phyloP scores from a whole-genome alignment of 1,284 basidiomycete species.

The Melampsora larici-populina region DNA sequence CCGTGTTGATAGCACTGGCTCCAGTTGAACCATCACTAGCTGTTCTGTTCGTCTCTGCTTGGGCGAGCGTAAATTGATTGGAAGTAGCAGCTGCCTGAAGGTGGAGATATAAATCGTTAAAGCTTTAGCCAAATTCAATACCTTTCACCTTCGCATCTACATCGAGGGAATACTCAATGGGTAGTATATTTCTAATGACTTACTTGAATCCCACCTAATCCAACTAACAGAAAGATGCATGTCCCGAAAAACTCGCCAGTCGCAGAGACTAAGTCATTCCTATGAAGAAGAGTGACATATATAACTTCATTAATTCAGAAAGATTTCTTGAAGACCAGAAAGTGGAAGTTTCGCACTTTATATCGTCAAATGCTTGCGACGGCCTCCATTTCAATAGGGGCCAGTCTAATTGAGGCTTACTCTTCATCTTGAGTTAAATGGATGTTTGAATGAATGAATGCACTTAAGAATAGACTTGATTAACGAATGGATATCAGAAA shows the following conservation, averaged over 20 bases:
- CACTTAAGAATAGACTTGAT: too few relatives aligned
- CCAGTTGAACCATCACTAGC: not conserved
- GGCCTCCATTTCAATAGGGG: too few relatives aligned
- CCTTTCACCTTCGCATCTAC: too few relatives aligned
- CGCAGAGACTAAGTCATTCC: constrained; percentile 34
- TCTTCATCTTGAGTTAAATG: too few relatives aligned
- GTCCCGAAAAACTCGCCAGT: constrained; percentile 38
- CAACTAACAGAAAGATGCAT: constrained; percentile 31
- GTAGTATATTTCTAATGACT: not conserved
- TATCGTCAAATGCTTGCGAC: too few relatives aligned
- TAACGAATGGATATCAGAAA: too few relatives aligned
- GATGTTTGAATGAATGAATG: too few relatives aligned
- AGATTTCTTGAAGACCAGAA: not conserved
- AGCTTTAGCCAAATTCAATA: too few relatives aligned
- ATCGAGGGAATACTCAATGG: not conserved
- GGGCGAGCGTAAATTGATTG: not conserved
- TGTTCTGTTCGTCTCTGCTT: not conserved
- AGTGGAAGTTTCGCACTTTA: too few relatives aligned
- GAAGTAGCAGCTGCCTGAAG: constrained; percentile 33
- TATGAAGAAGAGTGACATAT: not conserved
- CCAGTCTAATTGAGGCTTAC: too few relatives aligned
- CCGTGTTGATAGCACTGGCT: constrained; percentile 35
- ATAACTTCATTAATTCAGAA: not conserved
- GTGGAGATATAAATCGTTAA: too few relatives aligned
- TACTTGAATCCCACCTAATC: constrained; percentile 43